Base-by-base conservation (phyloP, 2,329 filamentous ascomycete species). In the Ceratocystis lukuohia region DNA sequence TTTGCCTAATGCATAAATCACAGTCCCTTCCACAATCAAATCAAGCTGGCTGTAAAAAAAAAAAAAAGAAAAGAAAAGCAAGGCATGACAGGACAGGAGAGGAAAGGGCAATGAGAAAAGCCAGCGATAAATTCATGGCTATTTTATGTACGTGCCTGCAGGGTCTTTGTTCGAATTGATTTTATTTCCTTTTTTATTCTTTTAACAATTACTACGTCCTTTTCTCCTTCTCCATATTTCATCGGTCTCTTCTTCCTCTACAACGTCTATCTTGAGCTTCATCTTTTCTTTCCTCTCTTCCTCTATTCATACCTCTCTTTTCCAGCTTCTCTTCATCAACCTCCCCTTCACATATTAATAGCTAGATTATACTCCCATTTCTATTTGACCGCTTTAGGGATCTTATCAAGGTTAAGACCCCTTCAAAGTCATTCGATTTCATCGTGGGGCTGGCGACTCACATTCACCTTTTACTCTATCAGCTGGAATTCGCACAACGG, bases 1-100 rank as follows among this genome's bases (percentile, higher is more conserved):
- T 44, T 63, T 37, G 61, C 30, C 61, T 63, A 33, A 33, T 48
- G 61, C 61, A 48, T 63, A 46, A 63, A 62, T 46, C 44, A 48
- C n/a, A 28, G 17, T 20, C 61, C 61, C 33, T 63, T 63, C 61
- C 37, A 33, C 56, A 59, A 59, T 17, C 56, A 59, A 59, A 59
- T 17, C 28, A 59, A 30, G 28, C 56, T 37, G 28, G 5, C 56
- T 8, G 4, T 17, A 15, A 12, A 56, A 28, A 25, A 10, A 22
- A 20, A 22, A 22, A 22, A 22, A 22, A 22, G 22, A 25, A 25
- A n/a, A 59, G 22, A 59, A 33, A 33, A 30, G n/a, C 15, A 59
- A 37, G 30, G 28, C 56, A 37, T n/a, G 15, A 59, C 15, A 59
- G 33, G 56, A 59, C 25, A 37, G 25, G 8, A 20, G 25, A 33